These are phyloP conservation scores for Carex sylvatica DNA, from an alignment of 202 grass and related monocot genomes.

Conservation along the genomic window DNA sequence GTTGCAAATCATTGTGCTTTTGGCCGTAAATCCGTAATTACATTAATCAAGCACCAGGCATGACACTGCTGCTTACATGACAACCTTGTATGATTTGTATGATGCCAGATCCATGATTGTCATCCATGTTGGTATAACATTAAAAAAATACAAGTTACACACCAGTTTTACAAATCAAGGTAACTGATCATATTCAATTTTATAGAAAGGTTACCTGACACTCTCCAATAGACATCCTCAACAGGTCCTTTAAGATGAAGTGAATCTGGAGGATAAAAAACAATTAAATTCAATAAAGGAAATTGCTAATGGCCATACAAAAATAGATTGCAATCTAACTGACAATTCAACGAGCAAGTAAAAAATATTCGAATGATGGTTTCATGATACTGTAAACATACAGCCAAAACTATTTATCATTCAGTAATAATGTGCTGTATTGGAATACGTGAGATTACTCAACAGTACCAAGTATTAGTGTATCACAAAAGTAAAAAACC, in stretches of 20 bases:
- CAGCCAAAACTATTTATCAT: background rate
- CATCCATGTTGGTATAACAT: background rate
- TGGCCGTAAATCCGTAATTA: background rate
- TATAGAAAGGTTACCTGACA: slow-evolving; percentile 38
- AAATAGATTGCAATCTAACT: background rate
- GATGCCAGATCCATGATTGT: background rate
- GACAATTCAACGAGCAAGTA: background rate
- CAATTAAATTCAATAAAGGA: background rate
- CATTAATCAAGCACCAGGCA: background rate
- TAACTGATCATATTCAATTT: background rate
- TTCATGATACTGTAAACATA: background rate
- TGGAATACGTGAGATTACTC: background rate
- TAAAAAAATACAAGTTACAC: background rate
- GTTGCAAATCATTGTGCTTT: background rate
- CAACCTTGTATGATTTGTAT: background rate
- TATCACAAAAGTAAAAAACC: background rate
- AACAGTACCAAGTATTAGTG: background rate
- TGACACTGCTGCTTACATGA: background rate
- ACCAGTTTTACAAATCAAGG: background rate
- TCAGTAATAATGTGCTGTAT: background rate
- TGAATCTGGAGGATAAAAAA: slow-evolving; percentile 41
- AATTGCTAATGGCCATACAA: background rate
- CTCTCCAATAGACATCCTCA: slow-evolving; percentile 65
- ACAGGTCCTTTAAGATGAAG: slow-evolving; percentile 54
- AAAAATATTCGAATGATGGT: background rate